Base-by-base conservation (phyloP, 2,329 filamentous ascomycete species). In the Aspergillus texensis region DNA sequence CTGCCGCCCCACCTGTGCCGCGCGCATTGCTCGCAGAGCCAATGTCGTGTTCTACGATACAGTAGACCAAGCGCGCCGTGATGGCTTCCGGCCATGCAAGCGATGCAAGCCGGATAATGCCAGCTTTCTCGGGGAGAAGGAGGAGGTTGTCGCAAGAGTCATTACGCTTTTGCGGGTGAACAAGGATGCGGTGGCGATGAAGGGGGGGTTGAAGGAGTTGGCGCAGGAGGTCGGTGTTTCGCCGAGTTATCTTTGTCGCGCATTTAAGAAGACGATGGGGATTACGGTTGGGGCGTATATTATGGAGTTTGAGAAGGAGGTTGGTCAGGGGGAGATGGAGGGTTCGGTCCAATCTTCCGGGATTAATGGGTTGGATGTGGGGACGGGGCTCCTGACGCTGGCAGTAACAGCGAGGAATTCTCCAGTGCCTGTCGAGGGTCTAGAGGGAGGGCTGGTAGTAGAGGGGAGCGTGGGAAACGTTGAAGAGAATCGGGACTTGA, bases 11-110 rank as follows among this genome's bases (percentile, higher is more conserved):
- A 57, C 58, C 43, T 63, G 58, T 26, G 19, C 58, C 2, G 62
- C 4, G 84, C 82, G 88, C 0, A 82, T 89, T 14, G 86, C 88
- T 1, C 82, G 87, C 2, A 82, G 87, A 53, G 83, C 85, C 57
- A 90, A 90, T 57, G 82, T 89, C 4, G 73, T 75, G 1, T 90
- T 88, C 74, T 87, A 82, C 74, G 72, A 80, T 19, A 80, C 76
- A 0, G 70, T 79, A 0, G 64, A 71, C 0, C 78, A 83, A 34
- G 88, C 88, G 1, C 75, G 76, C 48, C 66, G 68, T 1, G 81
- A 76, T 16, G 83, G 86, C 1, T 89, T 82, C 69, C 79, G 86
- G 28, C 77, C 86, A 0, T 89, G 87, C 75, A 88, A 86, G 74
- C 79, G 86, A 19, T 88, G 86, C 74, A 80, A 81, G 63, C 86